Evolutionary conservation across 495 filamentous ascomycete species (phyloP).

Genomic region (Bathelium albidoporum): DNA sequence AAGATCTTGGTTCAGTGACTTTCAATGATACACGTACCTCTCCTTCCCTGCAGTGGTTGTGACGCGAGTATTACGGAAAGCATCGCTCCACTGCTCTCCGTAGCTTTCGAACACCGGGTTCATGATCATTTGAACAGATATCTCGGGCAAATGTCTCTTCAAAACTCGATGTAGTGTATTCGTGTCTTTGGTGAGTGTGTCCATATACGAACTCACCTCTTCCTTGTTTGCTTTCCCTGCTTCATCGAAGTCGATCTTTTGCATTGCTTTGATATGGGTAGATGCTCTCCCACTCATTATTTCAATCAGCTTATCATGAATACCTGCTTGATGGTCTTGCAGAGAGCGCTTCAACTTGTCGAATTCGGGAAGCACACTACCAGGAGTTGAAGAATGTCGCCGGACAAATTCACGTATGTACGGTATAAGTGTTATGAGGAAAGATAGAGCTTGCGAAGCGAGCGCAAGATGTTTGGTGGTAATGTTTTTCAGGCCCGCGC

Average conservation of each 20-base stretch:
- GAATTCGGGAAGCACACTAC: conserved; percentile 68
- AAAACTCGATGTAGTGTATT: conserved; percentile 78
- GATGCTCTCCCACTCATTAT: conserved; percentile 80
- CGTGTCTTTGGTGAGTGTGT: conserved; percentile 82
- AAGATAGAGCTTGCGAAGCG: conserved; percentile 79
- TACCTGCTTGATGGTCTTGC: conserved; percentile 86
- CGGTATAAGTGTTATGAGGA: conserved; percentile 77
- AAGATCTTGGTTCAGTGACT: background rate
- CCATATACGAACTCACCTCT: conserved; percentile 66
- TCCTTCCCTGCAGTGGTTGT: conserved; percentile 56
- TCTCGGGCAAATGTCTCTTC: conserved; percentile 70
- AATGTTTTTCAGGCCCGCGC: conserved; percentile 91
- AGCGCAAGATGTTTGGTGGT: conserved; percentile 92
- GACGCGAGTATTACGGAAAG: conserved; percentile 57
- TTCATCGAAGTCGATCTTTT: conserved; percentile 63
- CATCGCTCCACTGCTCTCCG: conserved; percentile 67
- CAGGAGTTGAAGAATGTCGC: conserved; percentile 41
- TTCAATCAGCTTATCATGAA: conserved; percentile 90
- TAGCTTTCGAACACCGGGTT: conserved; percentile 79
- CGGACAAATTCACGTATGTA: conserved; percentile 87
- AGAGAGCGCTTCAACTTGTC: conserved; percentile 83
- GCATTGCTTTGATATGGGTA: conserved; percentile 63
- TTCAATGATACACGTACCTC: conserved; percentile 45
- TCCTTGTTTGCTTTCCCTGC: conserved; percentile 18
- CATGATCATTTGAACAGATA: conserved; percentile 79